A percentile compares a stretch with the other conserved stretches of the same genome.
phyloP scores from a whole-genome alignment of 202 grass and related monocot species.

The Hordeum pubiflorum region DNA sequence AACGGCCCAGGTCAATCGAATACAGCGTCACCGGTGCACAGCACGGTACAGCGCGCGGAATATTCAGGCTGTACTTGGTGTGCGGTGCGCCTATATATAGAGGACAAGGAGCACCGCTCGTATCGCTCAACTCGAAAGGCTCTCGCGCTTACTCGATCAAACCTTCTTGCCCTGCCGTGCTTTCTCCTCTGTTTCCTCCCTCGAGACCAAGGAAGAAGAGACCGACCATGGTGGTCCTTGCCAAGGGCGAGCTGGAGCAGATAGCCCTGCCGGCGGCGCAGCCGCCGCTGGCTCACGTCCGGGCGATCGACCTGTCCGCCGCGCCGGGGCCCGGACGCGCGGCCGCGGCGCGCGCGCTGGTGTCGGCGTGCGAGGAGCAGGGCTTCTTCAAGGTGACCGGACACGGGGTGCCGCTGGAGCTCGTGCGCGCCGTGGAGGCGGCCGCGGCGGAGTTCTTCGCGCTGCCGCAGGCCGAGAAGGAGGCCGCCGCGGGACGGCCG shows the following conservation, averaged over 20 bases:
- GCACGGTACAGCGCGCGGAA: background rate
- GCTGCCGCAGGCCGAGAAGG: slow-evolving; percentile 56
- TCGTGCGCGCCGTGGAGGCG: slow-evolving; percentile 48
- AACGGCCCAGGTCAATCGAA: background rate
- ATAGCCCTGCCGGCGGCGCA: slow-evolving; percentile 38
- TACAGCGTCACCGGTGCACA: background rate
- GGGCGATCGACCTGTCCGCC: slow-evolving; percentile 44
- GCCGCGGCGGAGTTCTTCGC: slow-evolving; percentile 59
- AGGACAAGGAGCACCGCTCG: background rate
- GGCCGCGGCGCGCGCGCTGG: slow-evolving; percentile 39
- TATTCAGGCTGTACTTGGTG: background rate
- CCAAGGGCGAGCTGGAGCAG: slow-evolving; percentile 56
- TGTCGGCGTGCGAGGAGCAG: slow-evolving; percentile 63
- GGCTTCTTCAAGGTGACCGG: slow-evolving; percentile 78
- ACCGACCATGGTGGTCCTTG: slow-evolving; percentile 60
- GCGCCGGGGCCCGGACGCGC: background rate
- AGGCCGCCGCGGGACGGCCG: slow-evolving; percentile 11
- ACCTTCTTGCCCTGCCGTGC: background rate
- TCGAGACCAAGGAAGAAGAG: background rate
- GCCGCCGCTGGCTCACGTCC: slow-evolving; percentile 30
- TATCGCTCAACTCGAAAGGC: background rate
- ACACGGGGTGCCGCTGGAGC: slow-evolving; percentile 49
- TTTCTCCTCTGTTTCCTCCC: slow-evolving; percentile 21
- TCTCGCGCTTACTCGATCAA: background rate
- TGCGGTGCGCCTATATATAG: background rate